phyloP scores from a whole-genome alignment of 2,329 filamentous ascomycete genomes.

The Uncinocarpus reesii region DNA sequence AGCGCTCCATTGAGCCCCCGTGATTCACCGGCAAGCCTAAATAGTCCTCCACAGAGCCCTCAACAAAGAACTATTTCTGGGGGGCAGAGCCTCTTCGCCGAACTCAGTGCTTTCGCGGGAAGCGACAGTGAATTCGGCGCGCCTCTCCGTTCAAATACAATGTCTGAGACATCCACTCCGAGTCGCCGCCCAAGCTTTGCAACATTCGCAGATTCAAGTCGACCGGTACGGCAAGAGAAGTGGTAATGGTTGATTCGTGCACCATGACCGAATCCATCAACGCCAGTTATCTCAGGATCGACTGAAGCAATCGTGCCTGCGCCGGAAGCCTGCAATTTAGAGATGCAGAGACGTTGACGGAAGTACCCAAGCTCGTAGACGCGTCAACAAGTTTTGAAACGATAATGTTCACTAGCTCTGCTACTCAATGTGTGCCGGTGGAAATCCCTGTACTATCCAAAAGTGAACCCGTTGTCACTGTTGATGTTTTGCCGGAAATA shows the following conservation, averaged over 20 bases:
- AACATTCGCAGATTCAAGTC: conserved; percentile 25
- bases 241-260: conserved; percentile 49
- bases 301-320: background rate
- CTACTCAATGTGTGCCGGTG: conserved; percentile 36
- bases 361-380: background rate
- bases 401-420: conserved; percentile 27
- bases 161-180: conserved; percentile 33
- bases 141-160: conserved; percentile 28
- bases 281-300: background rate
- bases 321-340: background rate
- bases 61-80: conserved; percentile 37
- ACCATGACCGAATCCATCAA: conserved; percentile 51
- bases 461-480: conserved; percentile 21
- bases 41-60: conserved; percentile 28
- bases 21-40: conserved; percentile 44
- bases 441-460: conserved; percentile 20
- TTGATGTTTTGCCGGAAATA: conserved; percentile 32
- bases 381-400: conserved; percentile 8
- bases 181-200: conserved; percentile 24
- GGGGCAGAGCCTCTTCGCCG: conserved; percentile 78
- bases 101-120: conserved; percentile 68
- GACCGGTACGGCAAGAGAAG: conserved; percentile 20
- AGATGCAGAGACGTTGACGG: conserved; percentile 8
- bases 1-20: conserved; percentile 35
- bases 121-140: conserved; percentile 56